Evolutionary conservation across 2,329 filamentous ascomycete genomes (phyloP).

Genomic region (Hypoxylon sp.): DNA sequence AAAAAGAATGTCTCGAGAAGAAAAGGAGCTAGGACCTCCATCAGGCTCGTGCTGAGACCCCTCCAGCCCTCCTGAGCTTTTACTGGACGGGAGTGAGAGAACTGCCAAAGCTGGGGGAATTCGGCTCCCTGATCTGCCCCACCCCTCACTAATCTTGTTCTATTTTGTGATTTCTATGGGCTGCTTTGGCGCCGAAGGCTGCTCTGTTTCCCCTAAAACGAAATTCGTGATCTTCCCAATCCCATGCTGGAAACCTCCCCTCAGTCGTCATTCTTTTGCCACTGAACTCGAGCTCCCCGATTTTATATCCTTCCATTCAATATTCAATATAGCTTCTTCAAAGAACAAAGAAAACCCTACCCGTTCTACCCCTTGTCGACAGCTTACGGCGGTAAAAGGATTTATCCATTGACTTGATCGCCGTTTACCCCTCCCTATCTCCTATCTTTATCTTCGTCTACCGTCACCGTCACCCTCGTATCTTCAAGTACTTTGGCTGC

Average conservation of each 20-base stretch:
- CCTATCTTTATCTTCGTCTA: constrained; percentile 7
- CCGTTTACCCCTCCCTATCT: constrained; percentile 24
- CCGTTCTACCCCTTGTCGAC: not conserved
- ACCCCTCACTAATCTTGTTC: constrained; percentile 28
- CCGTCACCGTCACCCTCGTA: constrained; percentile 1
- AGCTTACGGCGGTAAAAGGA: constrained; percentile 4
- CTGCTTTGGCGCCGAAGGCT: too few relatives aligned
- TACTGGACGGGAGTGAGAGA: too few relatives aligned
- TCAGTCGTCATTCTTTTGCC: constrained; percentile 36
- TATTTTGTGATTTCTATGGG: too few relatives aligned
- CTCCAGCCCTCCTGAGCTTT: constrained; percentile 17
- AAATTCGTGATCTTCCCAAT: constrained; percentile 24
- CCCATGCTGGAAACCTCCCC: constrained; percentile 16
- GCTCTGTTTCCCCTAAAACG: too few relatives aligned
- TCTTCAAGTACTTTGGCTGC: constrained; percentile 5
- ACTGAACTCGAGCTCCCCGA: constrained; percentile 14
- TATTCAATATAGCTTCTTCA: not conserved
- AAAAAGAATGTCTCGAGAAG: constrained; percentile 39
- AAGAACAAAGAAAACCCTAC: not conserved
- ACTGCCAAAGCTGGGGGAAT: too few relatives aligned
- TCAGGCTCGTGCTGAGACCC: constrained; percentile 15
- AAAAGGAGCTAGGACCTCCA: constrained; percentile 27
- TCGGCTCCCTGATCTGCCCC: constrained; percentile 23
- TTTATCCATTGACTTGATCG: constrained; percentile 17
- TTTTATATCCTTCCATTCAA: constrained; percentile 6